Evolutionary conservation across 768 basidiomycete species (phyloP).

Genomic region (Podaxis carcinomalis): DNA sequence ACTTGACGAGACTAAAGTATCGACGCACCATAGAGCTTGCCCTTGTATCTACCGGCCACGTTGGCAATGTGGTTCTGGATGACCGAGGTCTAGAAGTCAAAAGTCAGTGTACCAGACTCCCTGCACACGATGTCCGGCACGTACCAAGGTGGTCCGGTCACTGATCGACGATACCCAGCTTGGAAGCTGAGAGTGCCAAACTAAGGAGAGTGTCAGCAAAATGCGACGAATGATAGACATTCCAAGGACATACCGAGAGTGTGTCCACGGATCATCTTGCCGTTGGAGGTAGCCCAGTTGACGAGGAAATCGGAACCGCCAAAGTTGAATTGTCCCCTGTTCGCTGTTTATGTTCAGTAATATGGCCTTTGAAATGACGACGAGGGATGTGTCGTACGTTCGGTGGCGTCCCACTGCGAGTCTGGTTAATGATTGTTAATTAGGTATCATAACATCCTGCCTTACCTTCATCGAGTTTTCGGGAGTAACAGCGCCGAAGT

Average conservation of each 20-base stretch:
- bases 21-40: constrained; percentile 30
- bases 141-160: constrained; percentile 27
- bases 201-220: constrained; percentile 15
- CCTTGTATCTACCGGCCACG: constrained; percentile 37
- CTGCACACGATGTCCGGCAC: neutral
- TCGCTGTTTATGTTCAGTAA: constrained; percentile 11
- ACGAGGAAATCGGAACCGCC: constrained; percentile 29
- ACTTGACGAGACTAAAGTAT: neutral
- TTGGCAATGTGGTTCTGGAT: constrained; percentile 36
- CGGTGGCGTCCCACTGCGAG: constrained; percentile 33
- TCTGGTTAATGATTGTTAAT: neutral
- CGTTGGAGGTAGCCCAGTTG: constrained; percentile 35
- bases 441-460: neutral
- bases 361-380: neutral
- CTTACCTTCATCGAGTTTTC: constrained; percentile 39
- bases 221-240: constrained; percentile 21
- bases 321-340: constrained; percentile 29
- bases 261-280: constrained; percentile 39
- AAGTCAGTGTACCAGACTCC: neutral
- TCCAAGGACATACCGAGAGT: constrained; percentile 24
- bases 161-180: constrained; percentile 30
- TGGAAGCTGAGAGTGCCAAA: constrained; percentile 36
- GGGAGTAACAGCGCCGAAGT: constrained; percentile 36
- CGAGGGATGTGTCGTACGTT: constrained; percentile 17
- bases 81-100: constrained; percentile 23